Evolutionary conservation across 1,284 basidiomycete genomes (phyloP), one percentile per base, ranked within the genome.

Genomic region (Coniferiporia weirii): DNA sequence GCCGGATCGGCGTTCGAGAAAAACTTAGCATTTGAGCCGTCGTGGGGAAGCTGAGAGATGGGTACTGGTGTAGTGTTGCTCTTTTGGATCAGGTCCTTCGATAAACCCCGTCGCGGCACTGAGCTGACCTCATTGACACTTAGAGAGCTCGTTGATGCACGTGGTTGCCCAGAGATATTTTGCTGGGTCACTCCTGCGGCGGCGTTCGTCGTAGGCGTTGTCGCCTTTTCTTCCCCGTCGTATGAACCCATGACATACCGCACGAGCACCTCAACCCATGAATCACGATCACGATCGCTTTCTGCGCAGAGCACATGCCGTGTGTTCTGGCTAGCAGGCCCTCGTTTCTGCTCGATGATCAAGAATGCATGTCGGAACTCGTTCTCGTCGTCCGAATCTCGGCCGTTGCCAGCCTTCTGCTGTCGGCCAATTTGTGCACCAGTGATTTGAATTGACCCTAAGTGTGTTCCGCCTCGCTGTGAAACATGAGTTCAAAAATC

Each of bases 311-410:
- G 77, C 35, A 99, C 95, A 70, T 98, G 96, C 20, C 93, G 81
- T 54, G 89, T 82, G 64, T 84, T 83, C 53, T 86, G 82, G 4
- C 88, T 84, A 49, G 81, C 82, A 12, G 86, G 86, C 1, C 80
- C 82, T 57, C 83, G 85, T 69, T 85, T 87, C 19, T 83, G 82
- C 72, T 98, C 95, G 62, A 98, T 92, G 68, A 99, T 93, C 60
- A 99, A 83, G 76, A 99, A 98, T 0, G 96, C 96, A 69, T 99
- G 96, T 27, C 95, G 83, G 66, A 96, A 97, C 64, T 97, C 91
- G 68, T 92, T 93, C 67, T 97, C 95, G 61, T 95, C 93, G 58
- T 91, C 88, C 8, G 70, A 66, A 62, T 80, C 72, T 61, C 71
- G 65, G 71, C 71, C 68, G 72, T 76, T 54, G 64, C 79, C 75